phyloP scores from a whole-genome alignment of 176 grass and related monocot genomes.

The Guadua angustifolia region DNA sequence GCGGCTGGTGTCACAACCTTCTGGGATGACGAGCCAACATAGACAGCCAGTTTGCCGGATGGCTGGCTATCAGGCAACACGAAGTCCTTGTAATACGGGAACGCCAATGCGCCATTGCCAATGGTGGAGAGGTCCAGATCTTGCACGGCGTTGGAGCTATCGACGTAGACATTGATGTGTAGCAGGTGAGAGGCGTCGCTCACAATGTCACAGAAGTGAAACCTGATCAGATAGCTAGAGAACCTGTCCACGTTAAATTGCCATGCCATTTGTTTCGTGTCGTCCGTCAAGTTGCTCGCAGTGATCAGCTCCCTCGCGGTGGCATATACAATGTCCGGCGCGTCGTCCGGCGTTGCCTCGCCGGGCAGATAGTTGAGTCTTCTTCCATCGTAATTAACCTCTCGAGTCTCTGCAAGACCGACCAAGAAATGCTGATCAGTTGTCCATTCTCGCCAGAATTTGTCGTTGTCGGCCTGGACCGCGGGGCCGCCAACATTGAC shows the following conservation, averaged over 20 bases:
- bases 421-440: slow-evolving; percentile 38
- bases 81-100: slow-evolving; percentile 58
- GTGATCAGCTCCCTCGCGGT: slow-evolving; percentile 56
- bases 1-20: slow-evolving; percentile 36
- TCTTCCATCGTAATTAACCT: not conserved
- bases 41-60: slow-evolving; percentile 42
- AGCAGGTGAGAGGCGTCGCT: slow-evolving; percentile 35
- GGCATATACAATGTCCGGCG: slow-evolving; percentile 63
- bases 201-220: slow-evolving; percentile 80
- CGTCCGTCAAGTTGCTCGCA: not conserved
- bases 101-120: slow-evolving; percentile 31
- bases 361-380: slow-evolving; percentile 30
- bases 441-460: slow-evolving; percentile 67
- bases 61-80: slow-evolving; percentile 25
- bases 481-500: slow-evolving; percentile 67
- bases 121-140: slow-evolving; percentile 50
- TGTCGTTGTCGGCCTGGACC: slow-evolving; percentile 52
- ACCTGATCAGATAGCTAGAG: slow-evolving; percentile 61
- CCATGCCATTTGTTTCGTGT: slow-evolving; percentile 64
- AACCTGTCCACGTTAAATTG: slow-evolving; percentile 46
- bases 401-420: not conserved
- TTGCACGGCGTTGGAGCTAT: not conserved
- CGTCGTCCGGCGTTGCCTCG: slow-evolving; percentile 46
- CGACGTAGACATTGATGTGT: slow-evolving; percentile 50
- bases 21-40: slow-evolving; percentile 39